phyloP scores from a whole-genome alignment of 257 asterid species.

The Linaria vulgaris region DNA sequence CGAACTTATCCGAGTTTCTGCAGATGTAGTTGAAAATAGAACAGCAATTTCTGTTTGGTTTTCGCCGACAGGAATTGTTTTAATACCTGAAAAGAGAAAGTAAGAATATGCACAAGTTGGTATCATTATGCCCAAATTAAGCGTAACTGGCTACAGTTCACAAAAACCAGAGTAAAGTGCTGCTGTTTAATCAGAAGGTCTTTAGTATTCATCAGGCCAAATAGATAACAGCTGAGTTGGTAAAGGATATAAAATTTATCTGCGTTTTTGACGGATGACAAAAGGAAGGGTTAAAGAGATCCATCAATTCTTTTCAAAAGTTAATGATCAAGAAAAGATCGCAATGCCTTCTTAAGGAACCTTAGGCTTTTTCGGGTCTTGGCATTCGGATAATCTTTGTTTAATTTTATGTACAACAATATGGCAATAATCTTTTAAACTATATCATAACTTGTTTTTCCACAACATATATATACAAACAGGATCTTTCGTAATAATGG shows the following conservation, averaged over 20 bases:
- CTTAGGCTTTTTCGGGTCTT: not conserved
- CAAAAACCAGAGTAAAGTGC: slow-evolving; percentile 12
- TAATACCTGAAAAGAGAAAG: slow-evolving; percentile 43
- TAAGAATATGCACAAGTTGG: not conserved
- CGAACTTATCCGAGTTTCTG: slow-evolving; percentile 37
- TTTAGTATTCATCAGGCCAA: not conserved
- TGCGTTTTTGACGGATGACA: slow-evolving; percentile 2
- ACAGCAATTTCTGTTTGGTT: slow-evolving; percentile 35
- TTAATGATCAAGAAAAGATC: not conserved
- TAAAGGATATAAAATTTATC: not conserved
- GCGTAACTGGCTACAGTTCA: too few relatives aligned
- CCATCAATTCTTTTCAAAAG: not conserved
- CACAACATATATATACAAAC: too few relatives aligned
- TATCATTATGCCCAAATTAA: too few relatives aligned
- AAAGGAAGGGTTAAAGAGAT: not conserved
- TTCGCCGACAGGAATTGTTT: slow-evolving; percentile 31
- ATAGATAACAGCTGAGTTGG: not conserved
- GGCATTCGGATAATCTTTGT: too few relatives aligned
- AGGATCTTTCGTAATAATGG: too few relatives aligned
- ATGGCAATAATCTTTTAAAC: too few relatives aligned
- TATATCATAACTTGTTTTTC: too few relatives aligned
- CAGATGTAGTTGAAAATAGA: slow-evolving; percentile 38
- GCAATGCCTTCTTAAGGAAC: not conserved
- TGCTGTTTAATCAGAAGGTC: slow-evolving; percentile 17
- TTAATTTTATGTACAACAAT: too few relatives aligned